Percentiles rank a stretch among this genome's conserved stretches.
These are phyloP conservation scores for Aspergillus kassunensis DNA, from an alignment of 495 filamentous ascomycete genomes.

Conservation along the genomic window DNA sequence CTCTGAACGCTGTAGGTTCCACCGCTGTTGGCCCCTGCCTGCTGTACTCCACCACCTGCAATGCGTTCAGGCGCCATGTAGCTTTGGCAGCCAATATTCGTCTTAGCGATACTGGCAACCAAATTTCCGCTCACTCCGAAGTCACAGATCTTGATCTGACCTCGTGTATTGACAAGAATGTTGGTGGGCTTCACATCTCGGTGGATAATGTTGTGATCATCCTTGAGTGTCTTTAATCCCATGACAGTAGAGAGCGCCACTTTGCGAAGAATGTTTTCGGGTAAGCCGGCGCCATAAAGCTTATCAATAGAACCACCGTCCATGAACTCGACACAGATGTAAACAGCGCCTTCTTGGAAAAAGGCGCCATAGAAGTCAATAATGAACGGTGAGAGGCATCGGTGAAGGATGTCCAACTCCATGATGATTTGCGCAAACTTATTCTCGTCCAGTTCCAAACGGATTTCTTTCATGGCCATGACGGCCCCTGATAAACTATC, in stretches of 20 bases:
- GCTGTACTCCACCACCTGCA: constrained; percentile 75
- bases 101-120: constrained; percentile 96
- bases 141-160: constrained; percentile 97
- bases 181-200: constrained; percentile 99
- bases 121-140: constrained; percentile 97
- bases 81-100: constrained; percentile 98
- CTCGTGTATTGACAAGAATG: constrained; percentile 83
- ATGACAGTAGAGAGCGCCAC: constrained; percentile 87
- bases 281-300: constrained; percentile 87
- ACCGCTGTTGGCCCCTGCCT: constrained; percentile 62
- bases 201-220: constrained; percentile 99
- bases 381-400: constrained; percentile 91
- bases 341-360: constrained; percentile 98
- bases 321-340: constrained; percentile 99
- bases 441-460: constrained; percentile 92
- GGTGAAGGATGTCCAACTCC: constrained; percentile 94
- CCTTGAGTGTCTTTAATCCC: constrained; percentile 89
- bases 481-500: constrained; percentile 61
- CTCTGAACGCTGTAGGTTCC: constrained; percentile 98
- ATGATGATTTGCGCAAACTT: constrained; percentile 98
- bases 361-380: constrained; percentile 99
- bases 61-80: constrained; percentile 99
- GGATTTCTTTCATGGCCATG: constrained; percentile 99
- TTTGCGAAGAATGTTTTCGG: constrained; percentile 84
- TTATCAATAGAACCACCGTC: constrained; percentile 99